Evolutionary conservation across 2,329 filamentous ascomycete genomes (phyloP), one percentile per base, ranked within the genome.

Genomic region (Stachybotrys chlorohalonatus): DNA sequence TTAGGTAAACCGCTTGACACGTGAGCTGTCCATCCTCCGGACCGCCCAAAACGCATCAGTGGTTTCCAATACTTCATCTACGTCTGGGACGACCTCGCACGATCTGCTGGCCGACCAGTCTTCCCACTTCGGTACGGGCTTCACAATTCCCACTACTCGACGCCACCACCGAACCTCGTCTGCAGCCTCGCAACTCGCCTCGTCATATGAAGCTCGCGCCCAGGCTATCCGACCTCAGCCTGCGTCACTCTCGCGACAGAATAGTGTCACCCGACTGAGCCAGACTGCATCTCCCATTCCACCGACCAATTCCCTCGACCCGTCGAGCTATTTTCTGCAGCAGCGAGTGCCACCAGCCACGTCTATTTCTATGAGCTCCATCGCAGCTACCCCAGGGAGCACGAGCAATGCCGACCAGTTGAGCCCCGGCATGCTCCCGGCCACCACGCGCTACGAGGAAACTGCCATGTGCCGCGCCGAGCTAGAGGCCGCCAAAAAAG

Each of bases 1-100:
- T 6, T 66, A 93, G 90, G 89, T 96, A 57, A 97, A 97, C 73
- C 90, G 93, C 39, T 79, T 97, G 36, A 95, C 90, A 1, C 87
- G 93, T 55, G 93, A 97, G 68, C 83, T 97, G 42, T 86, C 87
- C 15, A 78, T 90, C 53, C 83, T 97, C n/a, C 88, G 92, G 54
- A 79, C 81, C 32, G 80, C 82, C 30, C 82, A 86, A 56, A 86
- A 86, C 63, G 82, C 83, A 7, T 86, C 83, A 0, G 82, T 84
- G 32, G 81, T 77, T 5, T 86, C 83, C 49, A 86, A 85, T 64
- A 69, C 81, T n/a, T 86, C 83, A 3, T 86, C 83, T 0, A 77
- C 78, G 3, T 83, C 81, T 1, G 74, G 81, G 31, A 76, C 76
- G 54, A 76, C 77, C 55, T 76, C 79, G 16, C 72, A 75, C 60